phyloP scores from a whole-genome alignment of 2,329 filamentous ascomycete species.

The Harringtonia aguacate region DNA sequence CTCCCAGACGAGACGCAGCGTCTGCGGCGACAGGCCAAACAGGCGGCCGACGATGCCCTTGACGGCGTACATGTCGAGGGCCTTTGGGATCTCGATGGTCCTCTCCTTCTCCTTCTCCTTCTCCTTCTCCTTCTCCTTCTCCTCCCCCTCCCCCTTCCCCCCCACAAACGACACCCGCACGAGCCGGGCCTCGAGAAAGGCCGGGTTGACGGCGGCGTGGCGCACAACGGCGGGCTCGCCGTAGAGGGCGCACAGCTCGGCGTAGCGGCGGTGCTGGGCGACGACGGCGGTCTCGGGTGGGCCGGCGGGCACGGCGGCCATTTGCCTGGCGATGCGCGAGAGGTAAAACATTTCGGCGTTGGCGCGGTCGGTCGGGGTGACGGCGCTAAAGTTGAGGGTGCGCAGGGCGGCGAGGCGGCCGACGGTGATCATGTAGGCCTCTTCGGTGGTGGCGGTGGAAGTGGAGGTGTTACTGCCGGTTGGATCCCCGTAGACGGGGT shows the following conservation, averaged over 20 bases:
- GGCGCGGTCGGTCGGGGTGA: slow-evolving; percentile 62
- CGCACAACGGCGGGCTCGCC: slow-evolving; percentile 57
- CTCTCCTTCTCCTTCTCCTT: slow-evolving; percentile 14
- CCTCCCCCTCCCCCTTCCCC: not conserved
- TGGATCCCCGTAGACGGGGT: slow-evolving; percentile 63
- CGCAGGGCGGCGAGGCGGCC: slow-evolving; percentile 60
- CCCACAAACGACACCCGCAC: slow-evolving; percentile 49
- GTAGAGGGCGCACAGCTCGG: slow-evolving; percentile 63
- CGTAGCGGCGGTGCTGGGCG: slow-evolving; percentile 58
- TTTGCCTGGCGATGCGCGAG: slow-evolving; percentile 66
- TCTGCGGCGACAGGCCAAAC: slow-evolving; percentile 55
- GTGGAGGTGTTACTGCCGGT: not conserved
- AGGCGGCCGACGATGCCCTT: slow-evolving; percentile 65
- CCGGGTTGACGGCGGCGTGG: slow-evolving; percentile 53
- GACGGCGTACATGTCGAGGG: slow-evolving; percentile 70
- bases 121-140: no score
- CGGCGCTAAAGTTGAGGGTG: slow-evolving; percentile 61
- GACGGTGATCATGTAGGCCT: slow-evolving; percentile 81
- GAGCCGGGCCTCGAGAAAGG: slow-evolving; percentile 72
- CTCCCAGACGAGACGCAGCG: slow-evolving; percentile 67
- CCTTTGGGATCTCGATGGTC: slow-evolving; percentile 53
- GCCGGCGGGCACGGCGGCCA: slow-evolving; percentile 47
- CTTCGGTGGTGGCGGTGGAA: slow-evolving; percentile 43
- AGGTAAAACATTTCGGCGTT: slow-evolving; percentile 95
- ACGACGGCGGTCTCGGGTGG: slow-evolving; percentile 45